Evolutionary conservation across 108 stramenopile species (phyloP), one percentile per base, ranked within the genome.

Genomic region (Skeletonema menzelii): DNA sequence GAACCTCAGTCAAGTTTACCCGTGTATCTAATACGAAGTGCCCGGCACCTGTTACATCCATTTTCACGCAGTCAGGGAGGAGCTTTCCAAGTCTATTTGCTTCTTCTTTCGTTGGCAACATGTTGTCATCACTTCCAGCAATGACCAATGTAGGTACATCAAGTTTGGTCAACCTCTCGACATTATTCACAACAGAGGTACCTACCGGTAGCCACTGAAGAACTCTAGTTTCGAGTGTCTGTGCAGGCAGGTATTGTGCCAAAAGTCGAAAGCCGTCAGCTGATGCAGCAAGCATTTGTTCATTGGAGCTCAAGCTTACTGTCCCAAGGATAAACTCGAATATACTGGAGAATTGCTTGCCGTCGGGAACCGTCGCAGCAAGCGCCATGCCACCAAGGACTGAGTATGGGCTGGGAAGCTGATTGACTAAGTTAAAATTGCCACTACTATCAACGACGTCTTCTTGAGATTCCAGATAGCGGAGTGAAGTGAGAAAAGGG

Each of bases 1-100:
- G 80, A 32, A 88, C 86, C 71, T 92, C 90, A n/a, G 95, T 96
- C 34, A 96, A 76, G 73, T 96, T 96, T 46, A 96, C 82, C 17
- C 79, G 64, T 6, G 77, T 82, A 64, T 93, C 95, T 26, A 96
- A 73, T 5, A 93, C 83, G 63, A 93, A 88, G 70, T 96, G 95
- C 3, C 91, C 91, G 15, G 90, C 73, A 27, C 80, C 84, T 44
- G 49, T 26, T 0, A 93, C 84, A 17, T 80, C 73, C 68, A 93
- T 79, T 49, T 81, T 85, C 19, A 86, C 87, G 44, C 79, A 84
- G 38, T 89, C 63, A 11, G 86, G 88, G 42, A 95, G 63, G 0
- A 83, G 38, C 38, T 85, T 76, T 26, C 67, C 74, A 44, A 96
- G 78, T 4, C 91, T 77, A 14, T 80, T 66, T 0, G 73, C 91